phyloP scores from a whole-genome alignment of 169 alveolate genomes.

The Prorocentrum cordatum region DNA sequence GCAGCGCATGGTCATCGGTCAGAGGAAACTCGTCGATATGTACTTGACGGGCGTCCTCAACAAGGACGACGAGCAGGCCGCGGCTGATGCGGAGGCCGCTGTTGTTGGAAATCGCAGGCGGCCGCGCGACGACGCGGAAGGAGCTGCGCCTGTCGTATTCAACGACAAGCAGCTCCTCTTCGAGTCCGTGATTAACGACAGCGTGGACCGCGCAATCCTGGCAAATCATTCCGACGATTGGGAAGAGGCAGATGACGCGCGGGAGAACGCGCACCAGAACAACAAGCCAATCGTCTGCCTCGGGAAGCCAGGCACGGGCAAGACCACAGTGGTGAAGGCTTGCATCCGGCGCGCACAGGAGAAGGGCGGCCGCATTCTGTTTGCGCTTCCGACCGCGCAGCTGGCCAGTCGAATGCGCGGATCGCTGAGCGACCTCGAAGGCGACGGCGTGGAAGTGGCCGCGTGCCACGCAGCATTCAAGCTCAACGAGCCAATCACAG shows the following conservation, averaged over 20 bases:
- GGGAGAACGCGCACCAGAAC: not conserved
- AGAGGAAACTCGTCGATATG: not conserved
- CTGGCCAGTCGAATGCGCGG: constrained; percentile 6
- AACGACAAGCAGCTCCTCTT: no score
- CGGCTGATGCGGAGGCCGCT: not conserved
- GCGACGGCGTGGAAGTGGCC: constrained; percentile 1
- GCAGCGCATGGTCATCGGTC: not conserved
- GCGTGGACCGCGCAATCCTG: not conserved
- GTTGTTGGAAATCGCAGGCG: no score
- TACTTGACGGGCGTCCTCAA: not conserved
- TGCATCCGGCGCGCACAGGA: not conserved
- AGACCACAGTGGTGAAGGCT: constrained; percentile 9
- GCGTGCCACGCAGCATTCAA: constrained; percentile 28
- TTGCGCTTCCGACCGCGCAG: constrained; percentile 2
- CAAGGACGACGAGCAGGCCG: not conserved
- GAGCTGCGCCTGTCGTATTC: no score
- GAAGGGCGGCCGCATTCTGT: not conserved
- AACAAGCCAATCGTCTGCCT: not conserved
- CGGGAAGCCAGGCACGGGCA: constrained; percentile 26
- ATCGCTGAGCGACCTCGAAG: not conserved
- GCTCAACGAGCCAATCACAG: not conserved
- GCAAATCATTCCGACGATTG: not conserved
- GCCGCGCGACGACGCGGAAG: no score
- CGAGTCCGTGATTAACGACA: not conserved
- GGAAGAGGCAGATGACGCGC: not conserved